Percentiles rank a stretch among this genome's conserved stretches.
phyloP scores from a whole-genome alignment of 2,329 filamentous ascomycete genomes.

The Tolypocladium inflatum region DNA sequence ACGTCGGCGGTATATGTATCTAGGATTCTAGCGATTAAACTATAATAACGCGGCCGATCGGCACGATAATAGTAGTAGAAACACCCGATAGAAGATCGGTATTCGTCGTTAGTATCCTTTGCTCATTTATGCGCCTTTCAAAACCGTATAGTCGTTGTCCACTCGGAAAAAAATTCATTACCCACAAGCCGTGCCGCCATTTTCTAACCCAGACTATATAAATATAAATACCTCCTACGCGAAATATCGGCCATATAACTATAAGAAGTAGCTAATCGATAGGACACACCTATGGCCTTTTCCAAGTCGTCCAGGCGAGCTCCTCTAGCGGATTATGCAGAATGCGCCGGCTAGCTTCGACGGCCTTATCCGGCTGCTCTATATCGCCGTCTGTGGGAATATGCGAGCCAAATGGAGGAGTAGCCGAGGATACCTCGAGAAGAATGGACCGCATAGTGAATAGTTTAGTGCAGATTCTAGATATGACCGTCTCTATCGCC shows the following conservation, averaged over 20 bases:
- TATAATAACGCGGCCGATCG: background rate
- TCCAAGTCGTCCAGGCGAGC: slow-evolving; percentile 52
- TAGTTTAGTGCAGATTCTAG: slow-evolving; percentile 26
- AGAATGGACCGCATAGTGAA: slow-evolving; percentile 6
- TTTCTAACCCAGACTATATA: too few species aligned
- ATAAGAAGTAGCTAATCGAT: slow-evolving; percentile 48
- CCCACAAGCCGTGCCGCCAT: background rate
- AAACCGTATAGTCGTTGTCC: too few species aligned
- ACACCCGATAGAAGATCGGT: background rate
- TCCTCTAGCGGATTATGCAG: slow-evolving; percentile 30
- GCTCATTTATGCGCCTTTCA: background rate
- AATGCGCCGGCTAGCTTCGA: slow-evolving; percentile 8
- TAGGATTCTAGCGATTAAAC: background rate
- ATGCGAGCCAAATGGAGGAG: background rate
- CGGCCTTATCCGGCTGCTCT: slow-evolving; percentile 6
- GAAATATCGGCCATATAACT: slow-evolving; percentile 49
- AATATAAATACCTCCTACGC: background rate
- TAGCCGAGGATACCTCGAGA: background rate
- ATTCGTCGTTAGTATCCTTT: background rate
- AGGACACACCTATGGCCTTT: slow-evolving; percentile 41
- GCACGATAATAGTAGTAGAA: background rate
- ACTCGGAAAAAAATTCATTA: background rate
- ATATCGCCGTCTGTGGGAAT: background rate
- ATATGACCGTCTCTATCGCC: slow-evolving; percentile 29
- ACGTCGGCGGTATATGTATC: background rate